Base-by-base conservation (phyloP, 129 eudicot species). In the Artemisia argyi region DNA sequence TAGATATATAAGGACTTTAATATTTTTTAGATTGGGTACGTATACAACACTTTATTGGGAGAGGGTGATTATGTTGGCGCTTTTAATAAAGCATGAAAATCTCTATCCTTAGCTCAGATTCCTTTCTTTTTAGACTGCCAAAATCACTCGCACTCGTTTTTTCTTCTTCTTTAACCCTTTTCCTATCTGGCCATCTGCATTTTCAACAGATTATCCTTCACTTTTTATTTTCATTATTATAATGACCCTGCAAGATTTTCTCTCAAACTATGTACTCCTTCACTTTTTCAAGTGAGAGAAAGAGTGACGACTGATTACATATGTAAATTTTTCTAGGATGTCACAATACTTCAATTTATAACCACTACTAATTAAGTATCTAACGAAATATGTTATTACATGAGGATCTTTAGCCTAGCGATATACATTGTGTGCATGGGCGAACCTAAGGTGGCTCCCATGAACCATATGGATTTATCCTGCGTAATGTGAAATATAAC, bases 41-140 rank as follows among this genome's bases (percentile, higher is more conserved):
- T 47, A 11, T 47, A 12, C 61, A 28, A 64, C 78, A 74, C 78
- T 74, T 74, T 74, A 74, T 74, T 74, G 78, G 78, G 72, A 64
- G 71, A 52, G 64, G 71, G 71, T 72, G 44, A 63, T 64, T 39
- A 74, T 74, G 78, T 64, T 74, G 64, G 71, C 55, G 52, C 78
- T 74, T 74, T 74, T 74, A 20, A 74, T 52, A 74, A 74, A 74
- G 72, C 71, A n/a, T 58, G 44, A 47, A 60, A 57, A 18, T 35
- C 20, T 58, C 26, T 46, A 58, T 72, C 26, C 68, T 63, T 65
- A 6, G 46, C 69, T 53, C 28, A 65, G 78, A 65, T 74, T 74
- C 78, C 78, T 74, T 74, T 65, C 78, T 53, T 74, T 73, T 74
- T 74, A 64, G 72, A 64, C 65, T 63, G 72, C 64, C 46, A 63